Conservation (phyloP, 345 rosid species). For the Eucalyptus polyanthemos region DNA sequence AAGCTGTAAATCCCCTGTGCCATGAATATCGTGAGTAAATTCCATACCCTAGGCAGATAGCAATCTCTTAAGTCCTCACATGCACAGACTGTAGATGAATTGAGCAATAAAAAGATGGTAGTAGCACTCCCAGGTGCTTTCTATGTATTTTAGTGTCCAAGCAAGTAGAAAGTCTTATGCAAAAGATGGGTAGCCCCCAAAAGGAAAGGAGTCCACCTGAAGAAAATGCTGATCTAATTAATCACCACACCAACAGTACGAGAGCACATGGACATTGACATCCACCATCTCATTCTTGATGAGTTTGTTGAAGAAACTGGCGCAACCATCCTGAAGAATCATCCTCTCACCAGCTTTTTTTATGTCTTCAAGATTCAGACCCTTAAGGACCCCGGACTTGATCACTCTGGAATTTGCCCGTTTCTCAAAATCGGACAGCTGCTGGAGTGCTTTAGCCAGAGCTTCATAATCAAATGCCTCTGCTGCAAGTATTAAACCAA, state of each 20-base stretch:
- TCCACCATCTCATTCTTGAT: conserved; percentile 34
- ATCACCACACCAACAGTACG: conserved; percentile 92
- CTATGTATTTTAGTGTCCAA: not conserved
- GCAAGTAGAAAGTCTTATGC: not conserved
- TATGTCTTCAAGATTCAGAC: conserved; percentile 73
- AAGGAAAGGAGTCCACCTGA: conserved; percentile 28
- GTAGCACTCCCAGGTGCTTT: not conserved
- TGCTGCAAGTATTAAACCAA: conserved; percentile 22
- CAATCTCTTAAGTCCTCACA: not conserved
- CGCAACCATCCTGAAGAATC: conserved; percentile 80
- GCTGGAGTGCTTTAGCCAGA: conserved; percentile 51
- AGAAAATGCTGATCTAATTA: conserved; percentile 66
- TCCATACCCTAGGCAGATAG: not conserved
- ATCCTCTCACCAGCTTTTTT: conserved; percentile 77
- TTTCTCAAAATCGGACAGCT: conserved; percentile 68
- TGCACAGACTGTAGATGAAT: not conserved
- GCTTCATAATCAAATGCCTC: conserved; percentile 55
- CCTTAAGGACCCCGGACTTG: conserved; percentile 72
- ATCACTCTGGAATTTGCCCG: conserved; percentile 73
- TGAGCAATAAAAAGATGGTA: not conserved
- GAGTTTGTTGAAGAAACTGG: conserved; percentile 51
- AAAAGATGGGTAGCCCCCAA: not conserved
- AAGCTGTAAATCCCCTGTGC: conserved; percentile 35
- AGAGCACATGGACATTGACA: conserved; percentile 58
- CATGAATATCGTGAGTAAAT: not conserved